Conservation (phyloP, 768 basidiomycete species). For the Boletus sp. region DNA sequence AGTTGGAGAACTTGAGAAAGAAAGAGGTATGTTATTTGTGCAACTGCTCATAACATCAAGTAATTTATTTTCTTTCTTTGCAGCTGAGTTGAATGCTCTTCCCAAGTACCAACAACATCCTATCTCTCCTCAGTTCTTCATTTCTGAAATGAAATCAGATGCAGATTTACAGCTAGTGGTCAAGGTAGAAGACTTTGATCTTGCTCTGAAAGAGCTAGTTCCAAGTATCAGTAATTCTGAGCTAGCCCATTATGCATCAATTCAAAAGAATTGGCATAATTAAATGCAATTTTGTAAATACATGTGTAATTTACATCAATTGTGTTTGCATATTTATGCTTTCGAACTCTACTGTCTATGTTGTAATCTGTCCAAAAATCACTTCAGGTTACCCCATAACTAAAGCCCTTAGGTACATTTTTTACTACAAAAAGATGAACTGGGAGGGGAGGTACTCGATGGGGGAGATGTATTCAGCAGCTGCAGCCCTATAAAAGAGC, state of each 20-base stretch:
- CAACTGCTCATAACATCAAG: neutral
- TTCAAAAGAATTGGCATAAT: conserved; percentile 35
- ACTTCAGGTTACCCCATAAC: too few relatives aligned
- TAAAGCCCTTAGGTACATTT: too few relatives aligned
- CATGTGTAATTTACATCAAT: too few relatives aligned
- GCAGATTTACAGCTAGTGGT: conserved; percentile 79
- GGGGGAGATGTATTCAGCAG: too few relatives aligned
- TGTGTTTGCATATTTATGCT: too few relatives aligned
- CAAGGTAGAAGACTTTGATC: conserved; percentile 68
- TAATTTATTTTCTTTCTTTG: neutral
- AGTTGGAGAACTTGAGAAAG: conserved; percentile 73
- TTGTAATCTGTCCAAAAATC: too few relatives aligned
- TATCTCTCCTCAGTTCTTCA: conserved; percentile 87
- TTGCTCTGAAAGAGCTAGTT: conserved; percentile 65
- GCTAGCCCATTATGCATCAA: conserved; percentile 76
- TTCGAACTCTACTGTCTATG: too few relatives aligned
- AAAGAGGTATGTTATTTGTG: conserved; percentile 50
- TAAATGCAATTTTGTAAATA: neutral
- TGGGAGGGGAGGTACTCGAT: too few relatives aligned
- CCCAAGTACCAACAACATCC: conserved; percentile 49
- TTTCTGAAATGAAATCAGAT: conserved; percentile 73
- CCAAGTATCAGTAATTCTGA: conserved; percentile 85
- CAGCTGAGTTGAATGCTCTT: conserved; percentile 44
- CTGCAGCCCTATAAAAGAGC: neutral
- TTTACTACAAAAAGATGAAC: too few relatives aligned